phyloP scores from a whole-genome alignment of 2,329 filamentous ascomycete species.

The Mycosphaerella sp. region DNA sequence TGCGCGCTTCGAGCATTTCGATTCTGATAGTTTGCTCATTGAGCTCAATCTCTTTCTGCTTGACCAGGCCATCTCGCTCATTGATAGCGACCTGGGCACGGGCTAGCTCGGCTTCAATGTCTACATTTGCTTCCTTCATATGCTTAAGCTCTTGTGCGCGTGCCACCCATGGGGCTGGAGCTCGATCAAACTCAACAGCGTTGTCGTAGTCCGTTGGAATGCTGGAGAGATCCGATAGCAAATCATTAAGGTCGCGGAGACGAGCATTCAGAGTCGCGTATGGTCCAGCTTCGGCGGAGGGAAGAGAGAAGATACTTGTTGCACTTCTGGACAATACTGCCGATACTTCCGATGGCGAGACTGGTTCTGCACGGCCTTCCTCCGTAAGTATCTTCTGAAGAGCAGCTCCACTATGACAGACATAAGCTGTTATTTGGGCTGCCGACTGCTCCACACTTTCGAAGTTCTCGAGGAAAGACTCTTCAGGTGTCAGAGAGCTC shows the following conservation, averaged over 20 bases:
- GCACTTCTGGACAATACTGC: slow-evolving; percentile 55
- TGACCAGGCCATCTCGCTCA: slow-evolving; percentile 57
- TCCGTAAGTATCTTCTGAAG: slow-evolving; percentile 63
- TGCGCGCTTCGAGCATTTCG: slow-evolving; percentile 80
- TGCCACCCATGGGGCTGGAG: slow-evolving; percentile 72
- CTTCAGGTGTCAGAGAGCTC: slow-evolving; percentile 65
- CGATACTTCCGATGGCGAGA: slow-evolving; percentile 62
- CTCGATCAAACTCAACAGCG: slow-evolving; percentile 58
- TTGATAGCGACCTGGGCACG: slow-evolving; percentile 73
- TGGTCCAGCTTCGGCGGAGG: slow-evolving; percentile 57
- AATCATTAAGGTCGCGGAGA: slow-evolving; percentile 57
- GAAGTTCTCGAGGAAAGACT: slow-evolving; percentile 63
- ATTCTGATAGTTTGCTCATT: slow-evolving; percentile 89
- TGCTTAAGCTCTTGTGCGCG: slow-evolving; percentile 74
- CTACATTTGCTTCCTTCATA: slow-evolving; percentile 72
- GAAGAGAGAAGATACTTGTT: slow-evolving; percentile 44
- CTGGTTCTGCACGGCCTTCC: slow-evolving; percentile 63
- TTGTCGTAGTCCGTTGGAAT: slow-evolving; percentile 46
- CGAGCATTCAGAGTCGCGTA: slow-evolving; percentile 63
- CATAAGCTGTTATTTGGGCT: slow-evolving; percentile 59
- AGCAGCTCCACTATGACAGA: slow-evolving; percentile 60
- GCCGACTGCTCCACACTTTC: slow-evolving; percentile 62
- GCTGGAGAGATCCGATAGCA: slow-evolving; percentile 64
- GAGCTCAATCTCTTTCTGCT: slow-evolving; percentile 62
- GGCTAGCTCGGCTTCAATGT: slow-evolving; percentile 78